phyloP scores from a whole-genome alignment of 805 yeast genomes.

The Zygotorulaspora florentina region DNA sequence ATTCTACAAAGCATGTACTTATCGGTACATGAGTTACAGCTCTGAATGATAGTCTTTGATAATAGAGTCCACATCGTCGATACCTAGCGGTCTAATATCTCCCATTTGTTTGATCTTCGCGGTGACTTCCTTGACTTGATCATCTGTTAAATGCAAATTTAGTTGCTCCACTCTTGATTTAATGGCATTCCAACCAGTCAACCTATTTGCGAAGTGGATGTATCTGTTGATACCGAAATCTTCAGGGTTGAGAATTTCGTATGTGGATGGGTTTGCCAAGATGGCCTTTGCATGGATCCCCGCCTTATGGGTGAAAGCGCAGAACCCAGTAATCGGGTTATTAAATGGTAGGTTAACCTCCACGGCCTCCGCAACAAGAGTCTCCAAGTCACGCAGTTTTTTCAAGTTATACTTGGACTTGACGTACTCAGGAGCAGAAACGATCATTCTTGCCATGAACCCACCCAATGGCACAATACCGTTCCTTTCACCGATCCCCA shows the following conservation, averaged over 20 bases:
- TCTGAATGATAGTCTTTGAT: slow-evolving; percentile 89
- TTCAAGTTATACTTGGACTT: slow-evolving; percentile 90
- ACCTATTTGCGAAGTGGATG: slow-evolving; percentile 94
- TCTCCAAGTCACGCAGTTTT: slow-evolving; percentile 92
- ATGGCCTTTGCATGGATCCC: slow-evolving; percentile 99
- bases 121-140: slow-evolving; percentile 93
- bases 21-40: slow-evolving; percentile 4
- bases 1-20: not conserved
- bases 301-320: slow-evolving; percentile 99
- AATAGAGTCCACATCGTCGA: slow-evolving; percentile 96
- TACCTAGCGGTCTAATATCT: slow-evolving; percentile 88
- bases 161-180: slow-evolving; percentile 96
- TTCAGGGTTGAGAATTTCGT: slow-evolving; percentile 89
- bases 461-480: slow-evolving; percentile 98
- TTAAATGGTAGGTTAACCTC: slow-evolving; percentile 96
- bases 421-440: slow-evolving; percentile 95
- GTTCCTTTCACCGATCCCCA: slow-evolving; percentile 98
- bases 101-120: slow-evolving; percentile 89
- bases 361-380: slow-evolving; percentile 93
- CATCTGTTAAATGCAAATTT: slow-evolving; percentile 84
- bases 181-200: slow-evolving; percentile 99
- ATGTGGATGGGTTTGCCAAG: slow-evolving; percentile 95
- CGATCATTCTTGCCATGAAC: slow-evolving; percentile 98
- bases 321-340: slow-evolving; percentile 98
- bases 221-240: slow-evolving; percentile 95